Evolutionary conservation across 345 rosid species (phyloP).

Genomic region (Eucalyptus curtisii): DNA sequence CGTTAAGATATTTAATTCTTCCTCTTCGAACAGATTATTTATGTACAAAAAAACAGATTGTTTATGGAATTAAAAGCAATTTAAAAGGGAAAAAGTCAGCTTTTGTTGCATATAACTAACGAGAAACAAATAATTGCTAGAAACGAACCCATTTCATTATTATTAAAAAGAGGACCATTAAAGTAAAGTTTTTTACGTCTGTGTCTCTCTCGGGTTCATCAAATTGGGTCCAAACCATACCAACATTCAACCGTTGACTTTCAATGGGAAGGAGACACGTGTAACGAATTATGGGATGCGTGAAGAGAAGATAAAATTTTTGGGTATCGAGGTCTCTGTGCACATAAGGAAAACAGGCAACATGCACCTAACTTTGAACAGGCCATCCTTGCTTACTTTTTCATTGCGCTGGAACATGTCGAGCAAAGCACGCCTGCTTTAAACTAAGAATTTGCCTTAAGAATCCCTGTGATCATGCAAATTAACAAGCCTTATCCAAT

Average conservation of each 20-base stretch:
- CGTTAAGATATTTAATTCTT: background rate
- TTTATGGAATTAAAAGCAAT: background rate
- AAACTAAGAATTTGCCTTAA: background rate
- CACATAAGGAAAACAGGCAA: background rate
- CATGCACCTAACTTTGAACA: background rate
- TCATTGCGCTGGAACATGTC: background rate
- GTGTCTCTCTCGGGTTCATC: background rate
- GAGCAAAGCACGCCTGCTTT: background rate
- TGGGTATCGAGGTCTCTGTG: background rate
- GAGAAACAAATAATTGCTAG: background rate
- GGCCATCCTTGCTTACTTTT: background rate
- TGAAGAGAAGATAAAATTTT: background rate
- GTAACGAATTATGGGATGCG: background rate
- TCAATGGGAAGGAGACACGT: background rate
- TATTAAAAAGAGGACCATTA: background rate
- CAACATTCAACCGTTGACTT: background rate
- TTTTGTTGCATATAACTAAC: background rate
- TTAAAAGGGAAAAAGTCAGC: background rate
- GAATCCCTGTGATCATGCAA: background rate
- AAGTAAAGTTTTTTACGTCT: background rate
- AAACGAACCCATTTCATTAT: background rate
- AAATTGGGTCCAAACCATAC: background rate
- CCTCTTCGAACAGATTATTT: background rate
- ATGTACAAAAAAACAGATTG: background rate
- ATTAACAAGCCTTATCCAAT: background rate